These are phyloP conservation scores for Epichloe gansuensis DNA, from an alignment of 2,329 filamentous ascomycete species.

Conservation along the genomic window DNA sequence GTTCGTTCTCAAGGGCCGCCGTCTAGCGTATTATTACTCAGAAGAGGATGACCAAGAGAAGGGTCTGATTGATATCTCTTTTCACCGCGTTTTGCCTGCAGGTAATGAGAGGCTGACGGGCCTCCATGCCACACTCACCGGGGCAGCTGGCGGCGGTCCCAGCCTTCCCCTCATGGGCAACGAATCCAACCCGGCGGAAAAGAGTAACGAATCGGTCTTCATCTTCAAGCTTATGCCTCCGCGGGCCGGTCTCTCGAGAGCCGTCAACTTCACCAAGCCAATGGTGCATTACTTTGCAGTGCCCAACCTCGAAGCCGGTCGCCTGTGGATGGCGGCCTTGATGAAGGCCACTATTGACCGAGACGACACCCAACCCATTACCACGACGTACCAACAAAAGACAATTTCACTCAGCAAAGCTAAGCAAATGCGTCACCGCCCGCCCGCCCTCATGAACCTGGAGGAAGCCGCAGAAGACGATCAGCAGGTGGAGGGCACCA, in stretches of 20 bases:
- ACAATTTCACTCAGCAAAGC: conserved; percentile 89
- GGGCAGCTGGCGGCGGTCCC: conserved; percentile 51
- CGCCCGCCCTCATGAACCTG: conserved; percentile 72
- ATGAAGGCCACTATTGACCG: conserved; percentile 99
- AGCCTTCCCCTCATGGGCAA: conserved; percentile 41
- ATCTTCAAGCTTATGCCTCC: conserved; percentile 97
- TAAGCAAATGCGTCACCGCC: conserved; percentile 73
- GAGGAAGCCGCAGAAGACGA: conserved; percentile 28
- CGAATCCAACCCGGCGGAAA: conserved; percentile 25
- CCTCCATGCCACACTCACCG: conserved; percentile 81
- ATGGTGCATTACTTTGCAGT: conserved; percentile 97
- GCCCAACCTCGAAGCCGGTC: conserved; percentile 74
- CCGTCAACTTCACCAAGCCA: conserved; percentile 94
- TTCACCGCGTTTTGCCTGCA: conserved; percentile 88
- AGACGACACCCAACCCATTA: conserved; percentile 66
- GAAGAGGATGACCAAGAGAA: conserved; percentile 88
- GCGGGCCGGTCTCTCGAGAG: conserved; percentile 71
- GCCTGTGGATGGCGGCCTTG: conserved; percentile 94
- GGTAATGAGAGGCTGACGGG: conserved; percentile 84
- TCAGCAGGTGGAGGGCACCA: conserved; percentile 9
- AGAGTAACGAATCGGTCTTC: conserved; percentile 61
- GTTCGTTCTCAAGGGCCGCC: conserved; percentile 86
- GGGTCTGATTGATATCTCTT: conserved; percentile 93
- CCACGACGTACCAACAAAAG: conserved; percentile 91
- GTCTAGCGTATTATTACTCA: conserved; percentile 91